Conservation (phyloP, 2,329 filamentous ascomycete species). For the Neofusicoccum kwambonambiense region DNA sequence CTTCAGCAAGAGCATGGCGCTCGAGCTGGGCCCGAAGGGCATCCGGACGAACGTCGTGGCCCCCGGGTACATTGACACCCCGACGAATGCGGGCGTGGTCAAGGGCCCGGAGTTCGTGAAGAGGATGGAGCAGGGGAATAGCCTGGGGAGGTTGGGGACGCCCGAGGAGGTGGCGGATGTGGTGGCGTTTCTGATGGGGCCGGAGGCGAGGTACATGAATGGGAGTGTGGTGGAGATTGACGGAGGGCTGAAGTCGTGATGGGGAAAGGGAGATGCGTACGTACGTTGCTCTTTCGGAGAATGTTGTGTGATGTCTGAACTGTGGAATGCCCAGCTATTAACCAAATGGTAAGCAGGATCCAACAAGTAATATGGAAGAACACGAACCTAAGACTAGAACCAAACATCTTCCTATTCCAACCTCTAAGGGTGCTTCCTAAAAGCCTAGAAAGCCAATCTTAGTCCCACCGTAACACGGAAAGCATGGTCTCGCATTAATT, state of each 20-base stretch:
- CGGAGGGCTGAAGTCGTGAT: conserved; percentile 34
- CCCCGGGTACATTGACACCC: conserved; percentile 47
- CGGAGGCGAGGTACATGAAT: conserved; percentile 47
- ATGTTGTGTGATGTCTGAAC: no score
- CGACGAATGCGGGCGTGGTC: conserved; percentile 51
- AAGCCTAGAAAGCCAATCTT: no score
- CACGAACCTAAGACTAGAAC: no score
- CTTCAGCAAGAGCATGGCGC: conserved; percentile 58
- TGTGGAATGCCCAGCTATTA: no score
- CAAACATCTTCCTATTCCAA: no score
- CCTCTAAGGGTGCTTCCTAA: no score
- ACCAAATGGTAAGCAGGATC: no score
- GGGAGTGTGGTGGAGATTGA: conserved; percentile 50
- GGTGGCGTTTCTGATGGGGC: conserved; percentile 49
- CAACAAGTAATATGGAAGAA: no score
- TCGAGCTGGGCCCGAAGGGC: conserved; percentile 16
- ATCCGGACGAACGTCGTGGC: conserved; percentile 17
- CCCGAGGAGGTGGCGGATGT: conserved; percentile 52
- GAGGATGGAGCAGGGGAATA: conserved; percentile 40
- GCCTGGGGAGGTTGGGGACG: conserved; percentile 44
- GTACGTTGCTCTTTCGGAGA: no score
- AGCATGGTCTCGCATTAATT: no score
- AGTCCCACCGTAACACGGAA: no score
- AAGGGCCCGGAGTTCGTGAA: conserved; percentile 47
- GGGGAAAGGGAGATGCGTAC: not conserved